Conservation (phyloP, 306 rosid species). For the Urtica urens region DNA sequence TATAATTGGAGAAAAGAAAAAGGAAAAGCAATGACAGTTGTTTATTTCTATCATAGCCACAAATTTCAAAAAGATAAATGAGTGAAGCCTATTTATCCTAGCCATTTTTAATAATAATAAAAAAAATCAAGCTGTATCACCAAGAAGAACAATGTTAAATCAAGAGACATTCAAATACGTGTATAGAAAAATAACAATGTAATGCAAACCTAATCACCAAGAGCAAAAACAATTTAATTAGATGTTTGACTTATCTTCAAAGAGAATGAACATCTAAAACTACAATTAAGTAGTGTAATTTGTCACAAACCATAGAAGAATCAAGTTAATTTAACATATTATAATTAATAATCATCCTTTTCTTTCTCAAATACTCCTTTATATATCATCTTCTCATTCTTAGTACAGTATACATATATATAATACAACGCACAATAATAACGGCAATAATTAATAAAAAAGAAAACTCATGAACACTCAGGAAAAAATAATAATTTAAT, state of each 20-base stretch:
- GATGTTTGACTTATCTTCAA: background rate
- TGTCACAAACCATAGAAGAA: background rate
- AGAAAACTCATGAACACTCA: no score
- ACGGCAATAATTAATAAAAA: background rate
- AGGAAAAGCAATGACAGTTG: constrained; percentile 4
- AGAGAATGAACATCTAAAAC: background rate
- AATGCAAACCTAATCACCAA: no score
- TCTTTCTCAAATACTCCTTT: background rate
- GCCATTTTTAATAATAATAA: background rate
- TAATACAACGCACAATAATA: constrained; percentile 8
- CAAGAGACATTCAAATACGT: no score
- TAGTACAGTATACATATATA: constrained; percentile 5
- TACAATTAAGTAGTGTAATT: no score
- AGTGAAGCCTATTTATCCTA: background rate
- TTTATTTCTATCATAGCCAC: constrained; percentile 11
- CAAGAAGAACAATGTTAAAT: no score
- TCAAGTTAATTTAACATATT: background rate
- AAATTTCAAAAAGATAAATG: background rate
- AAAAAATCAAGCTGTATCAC: background rate
- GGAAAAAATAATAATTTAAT: constrained; percentile 1
- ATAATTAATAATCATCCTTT: no score
- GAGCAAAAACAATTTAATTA: background rate
- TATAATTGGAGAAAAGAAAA: background rate
- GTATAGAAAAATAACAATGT: no score
- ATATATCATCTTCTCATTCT: background rate